A percentile compares a stretch with the other conserved stretches of the same genome.
Conservation (phyloP, 768 basidiomycete genomes). For the Phaffia australis region DNA sequence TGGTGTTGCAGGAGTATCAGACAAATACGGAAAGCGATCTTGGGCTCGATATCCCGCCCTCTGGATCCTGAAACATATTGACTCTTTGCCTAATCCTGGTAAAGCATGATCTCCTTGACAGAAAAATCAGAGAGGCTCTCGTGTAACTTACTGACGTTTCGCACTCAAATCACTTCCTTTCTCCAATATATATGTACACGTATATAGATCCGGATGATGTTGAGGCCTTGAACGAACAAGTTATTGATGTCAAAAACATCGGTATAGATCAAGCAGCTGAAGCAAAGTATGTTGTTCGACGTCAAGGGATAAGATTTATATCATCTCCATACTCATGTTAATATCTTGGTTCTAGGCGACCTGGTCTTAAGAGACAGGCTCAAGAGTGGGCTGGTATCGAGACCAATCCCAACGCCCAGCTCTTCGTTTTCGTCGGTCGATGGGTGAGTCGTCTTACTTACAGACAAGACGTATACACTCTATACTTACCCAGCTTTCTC, state of each 20-base stretch:
- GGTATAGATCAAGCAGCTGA: conserved; percentile 70
- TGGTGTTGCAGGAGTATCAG: conserved; percentile 91
- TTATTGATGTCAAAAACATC: conserved; percentile 60
- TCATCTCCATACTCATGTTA: background rate
- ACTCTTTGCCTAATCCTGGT: conserved; percentile 82
- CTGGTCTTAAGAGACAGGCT: conserved; percentile 79
- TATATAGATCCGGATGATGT: conserved; percentile 68
- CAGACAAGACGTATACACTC: background rate
- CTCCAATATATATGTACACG: conserved; percentile 34
- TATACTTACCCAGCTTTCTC: too few species aligned
- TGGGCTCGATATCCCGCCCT: conserved; percentile 95
- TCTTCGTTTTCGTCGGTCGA: conserved; percentile 93
- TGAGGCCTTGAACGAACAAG: conserved; percentile 72
- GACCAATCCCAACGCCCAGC: conserved; percentile 75
- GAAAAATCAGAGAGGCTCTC: too few species aligned
- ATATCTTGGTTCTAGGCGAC: conserved; percentile 42
- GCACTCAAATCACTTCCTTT: too few species aligned
- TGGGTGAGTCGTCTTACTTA: conserved; percentile 43
- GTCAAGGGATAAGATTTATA: background rate
- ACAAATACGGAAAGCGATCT: conserved; percentile 92
- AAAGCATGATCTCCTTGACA: conserved; percentile 16
- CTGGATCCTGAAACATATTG: conserved; percentile 91
- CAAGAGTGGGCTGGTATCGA: conserved; percentile 92
- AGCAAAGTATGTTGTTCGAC: conserved; percentile 41
- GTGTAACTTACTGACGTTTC: too few species aligned